phyloP scores from a whole-genome alignment of 495 filamentous ascomycete species.

The Lepraria neglecta region DNA sequence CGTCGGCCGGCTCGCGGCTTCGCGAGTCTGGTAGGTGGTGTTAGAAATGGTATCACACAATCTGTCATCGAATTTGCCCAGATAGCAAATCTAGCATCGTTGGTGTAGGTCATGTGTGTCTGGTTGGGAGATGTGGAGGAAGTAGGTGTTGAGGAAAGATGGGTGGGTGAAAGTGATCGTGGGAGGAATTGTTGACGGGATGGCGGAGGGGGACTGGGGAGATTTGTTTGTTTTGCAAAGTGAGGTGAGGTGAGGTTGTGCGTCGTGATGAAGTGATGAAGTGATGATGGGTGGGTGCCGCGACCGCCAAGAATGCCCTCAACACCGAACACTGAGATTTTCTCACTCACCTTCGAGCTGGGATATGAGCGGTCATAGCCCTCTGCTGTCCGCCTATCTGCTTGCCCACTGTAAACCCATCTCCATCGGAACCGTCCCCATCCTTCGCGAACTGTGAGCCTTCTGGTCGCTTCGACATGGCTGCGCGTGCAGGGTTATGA shows the following conservation, averaged over 20 bases:
- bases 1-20: conserved; percentile 23
- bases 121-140: conserved; percentile 14
- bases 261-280: conserved; percentile 6
- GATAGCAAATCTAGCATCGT: conserved; percentile 1
- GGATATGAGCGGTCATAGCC: conserved; percentile 49
- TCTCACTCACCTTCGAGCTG: conserved; percentile 47
- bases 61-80: neutral
- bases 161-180: neutral
- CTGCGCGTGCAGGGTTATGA: neutral
- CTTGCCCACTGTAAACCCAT: conserved; percentile 4
- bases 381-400: conserved; percentile 33
- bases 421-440: neutral
- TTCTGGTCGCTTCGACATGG: conserved; percentile 20
- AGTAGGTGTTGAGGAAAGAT: conserved; percentile 10
- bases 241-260: conserved; percentile 1
- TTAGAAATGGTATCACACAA: neutral
- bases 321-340: conserved; percentile 16
- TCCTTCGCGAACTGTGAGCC: conserved; percentile 21
- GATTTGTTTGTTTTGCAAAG: conserved; percentile 7
- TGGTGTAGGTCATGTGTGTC: conserved; percentile 20
- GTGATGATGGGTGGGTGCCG: conserved; percentile 1
- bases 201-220: neutral
- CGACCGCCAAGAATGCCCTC: conserved; percentile 8
- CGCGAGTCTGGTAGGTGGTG: conserved; percentile 14
- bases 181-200: neutral